Conservation (phyloP, 2,329 filamentous ascomycete species). For the Colletotrichum sp. region DNA sequence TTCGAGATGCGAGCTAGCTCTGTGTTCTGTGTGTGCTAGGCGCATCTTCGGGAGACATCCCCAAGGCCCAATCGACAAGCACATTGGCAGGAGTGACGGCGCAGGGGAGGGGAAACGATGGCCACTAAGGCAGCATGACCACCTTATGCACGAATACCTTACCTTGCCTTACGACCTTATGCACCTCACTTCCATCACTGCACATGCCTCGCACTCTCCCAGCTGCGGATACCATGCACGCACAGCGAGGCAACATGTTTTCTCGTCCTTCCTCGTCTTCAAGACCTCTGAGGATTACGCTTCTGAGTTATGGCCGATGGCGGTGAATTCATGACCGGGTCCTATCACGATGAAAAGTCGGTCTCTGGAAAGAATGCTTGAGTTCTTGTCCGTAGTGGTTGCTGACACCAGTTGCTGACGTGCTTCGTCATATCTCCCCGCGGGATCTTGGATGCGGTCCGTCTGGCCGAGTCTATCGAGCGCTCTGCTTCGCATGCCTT, state of each 20-base stretch:
- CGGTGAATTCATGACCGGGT: neutral
- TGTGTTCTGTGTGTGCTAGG: neutral
- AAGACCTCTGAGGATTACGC: neutral
- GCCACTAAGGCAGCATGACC: neutral
- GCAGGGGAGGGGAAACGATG: neutral
- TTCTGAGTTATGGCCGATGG: neutral
- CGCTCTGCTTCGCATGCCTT: neutral
- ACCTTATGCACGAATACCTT: constrained; percentile 11
- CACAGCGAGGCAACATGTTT: neutral
- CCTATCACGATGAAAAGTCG: neutral
- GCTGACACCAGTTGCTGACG: neutral
- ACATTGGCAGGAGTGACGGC: neutral
- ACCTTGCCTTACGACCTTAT: neutral
- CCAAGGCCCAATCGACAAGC: neutral
- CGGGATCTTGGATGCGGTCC: neutral
- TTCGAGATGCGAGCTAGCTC: neutral
- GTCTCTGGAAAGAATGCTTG: neutral
- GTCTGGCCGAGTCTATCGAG: neutral
- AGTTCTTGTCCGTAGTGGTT: neutral
- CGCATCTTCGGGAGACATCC: neutral
- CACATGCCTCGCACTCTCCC: neutral
- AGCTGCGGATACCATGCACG: neutral
- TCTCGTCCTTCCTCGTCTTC: neutral
- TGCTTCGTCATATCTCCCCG: neutral
- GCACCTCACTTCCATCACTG: neutral